A percentile compares a stretch with the other conserved stretches of the same genome.
phyloP scores from a whole-genome alignment of 257 asterid genomes.

The Perilla frutescens region DNA sequence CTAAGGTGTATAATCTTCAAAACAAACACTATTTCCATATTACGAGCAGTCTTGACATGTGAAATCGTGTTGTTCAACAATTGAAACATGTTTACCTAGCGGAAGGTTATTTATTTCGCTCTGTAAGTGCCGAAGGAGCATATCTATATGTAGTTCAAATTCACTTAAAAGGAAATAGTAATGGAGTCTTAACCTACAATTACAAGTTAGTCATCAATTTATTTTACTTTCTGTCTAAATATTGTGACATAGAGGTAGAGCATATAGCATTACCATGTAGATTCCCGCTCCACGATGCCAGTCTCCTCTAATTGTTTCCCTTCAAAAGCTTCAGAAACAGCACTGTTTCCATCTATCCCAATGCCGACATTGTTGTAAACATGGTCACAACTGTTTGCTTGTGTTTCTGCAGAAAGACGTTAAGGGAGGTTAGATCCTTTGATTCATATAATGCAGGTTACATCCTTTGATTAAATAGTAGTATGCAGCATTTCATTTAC shows the following conservation, averaged over 20 bases:
- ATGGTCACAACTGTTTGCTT: slow-evolving; percentile 33
- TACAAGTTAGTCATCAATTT: not conserved
- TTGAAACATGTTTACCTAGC: not conserved
- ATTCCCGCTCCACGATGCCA: slow-evolving; percentile 47
- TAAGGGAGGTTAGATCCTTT: not conserved
- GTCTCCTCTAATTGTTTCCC: slow-evolving; percentile 46
- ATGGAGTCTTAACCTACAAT: too few relatives aligned
- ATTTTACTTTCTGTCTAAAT: not conserved
- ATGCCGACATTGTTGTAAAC: slow-evolving; percentile 22
- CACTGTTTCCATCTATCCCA: slow-evolving; percentile 44
- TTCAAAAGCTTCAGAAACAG: slow-evolving; percentile 54
- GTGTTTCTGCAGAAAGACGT: slow-evolving; percentile 48
- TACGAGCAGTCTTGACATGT: not conserved
- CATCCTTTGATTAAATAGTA: not conserved
- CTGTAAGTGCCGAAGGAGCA: not conserved
- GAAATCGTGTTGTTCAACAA: not conserved
- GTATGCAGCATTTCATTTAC: slow-evolving; percentile 40
- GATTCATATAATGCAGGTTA: not conserved
- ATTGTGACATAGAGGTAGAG: slow-evolving; percentile 23
- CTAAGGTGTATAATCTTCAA: not conserved
- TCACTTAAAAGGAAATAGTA: not conserved
- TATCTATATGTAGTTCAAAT: not conserved
- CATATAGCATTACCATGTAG: slow-evolving; percentile 47
- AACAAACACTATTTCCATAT: not conserved
- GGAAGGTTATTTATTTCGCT: not conserved